phyloP scores from a whole-genome alignment of 371 early-diverging fungal species.

The Thermomucor indicae-seudaticae region DNA sequence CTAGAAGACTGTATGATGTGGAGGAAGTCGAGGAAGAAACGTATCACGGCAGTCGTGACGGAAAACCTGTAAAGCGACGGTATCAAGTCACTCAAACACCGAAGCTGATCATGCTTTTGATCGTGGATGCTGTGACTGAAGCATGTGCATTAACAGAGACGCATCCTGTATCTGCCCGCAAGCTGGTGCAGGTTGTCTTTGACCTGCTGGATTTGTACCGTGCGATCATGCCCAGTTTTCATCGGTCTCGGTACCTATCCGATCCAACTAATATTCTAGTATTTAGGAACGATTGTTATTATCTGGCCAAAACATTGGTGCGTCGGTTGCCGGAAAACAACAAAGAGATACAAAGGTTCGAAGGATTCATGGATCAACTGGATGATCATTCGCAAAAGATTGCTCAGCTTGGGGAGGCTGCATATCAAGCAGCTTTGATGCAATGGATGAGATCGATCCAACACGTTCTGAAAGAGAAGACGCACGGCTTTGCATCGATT shows the following conservation, averaged over 20 bases:
- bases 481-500: constrained; percentile 51
- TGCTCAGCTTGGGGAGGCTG: constrained; percentile 18
- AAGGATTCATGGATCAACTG: constrained; percentile 4
- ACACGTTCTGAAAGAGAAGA: constrained; percentile 19
- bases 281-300: constrained; percentile 72
- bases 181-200: constrained; percentile 25
- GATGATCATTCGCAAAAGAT: constrained; percentile 12
- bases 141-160: constrained; percentile 22
- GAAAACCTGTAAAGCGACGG: constrained; percentile 1
- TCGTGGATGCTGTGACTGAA: constrained; percentile 29
- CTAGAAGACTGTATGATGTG: constrained; percentile 35
- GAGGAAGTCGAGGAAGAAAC: constrained; percentile 18
- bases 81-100: constrained; percentile 44
- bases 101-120: constrained; percentile 21
- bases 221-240: constrained; percentile 49
- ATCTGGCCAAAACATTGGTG: constrained; percentile 44
- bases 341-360: constrained; percentile 8
- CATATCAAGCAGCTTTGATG: constrained; percentile 30
- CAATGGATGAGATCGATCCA: constrained; percentile 24
- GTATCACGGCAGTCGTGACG: not conserved
- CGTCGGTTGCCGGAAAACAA: not conserved
- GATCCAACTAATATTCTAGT: constrained; percentile 57
- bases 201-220: constrained; percentile 50
- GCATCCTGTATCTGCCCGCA: constrained; percentile 29
- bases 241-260: constrained; percentile 26